Percentiles rank a stretch among this genome's conserved stretches.
Evolutionary conservation across 2,329 filamentous ascomycete species (phyloP).

Genomic region (Paecilomyces fulvus): DNA sequence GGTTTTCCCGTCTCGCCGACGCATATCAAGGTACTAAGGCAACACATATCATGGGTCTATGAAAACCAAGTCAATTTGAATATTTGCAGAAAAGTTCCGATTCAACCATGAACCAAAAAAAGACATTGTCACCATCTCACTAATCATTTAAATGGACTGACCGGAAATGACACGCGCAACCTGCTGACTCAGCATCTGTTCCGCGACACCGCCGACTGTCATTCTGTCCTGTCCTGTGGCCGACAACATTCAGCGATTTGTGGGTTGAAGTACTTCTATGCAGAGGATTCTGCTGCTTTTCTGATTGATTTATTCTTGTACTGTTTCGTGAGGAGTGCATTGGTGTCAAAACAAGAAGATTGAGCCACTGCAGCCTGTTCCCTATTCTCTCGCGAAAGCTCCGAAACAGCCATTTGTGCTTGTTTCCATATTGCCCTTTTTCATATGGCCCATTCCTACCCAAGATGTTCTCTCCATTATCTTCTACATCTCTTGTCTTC

Average conservation of each 20-base stretch:
- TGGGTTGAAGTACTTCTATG: background rate
- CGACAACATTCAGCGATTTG: background rate
- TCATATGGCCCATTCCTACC: background rate
- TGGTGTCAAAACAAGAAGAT: background rate
- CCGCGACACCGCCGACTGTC: background rate
- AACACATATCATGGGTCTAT: background rate
- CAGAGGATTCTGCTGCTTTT: background rate
- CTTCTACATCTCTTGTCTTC: conserved; percentile 26
- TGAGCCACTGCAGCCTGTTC: background rate
- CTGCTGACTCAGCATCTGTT: background rate
- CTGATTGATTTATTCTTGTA: background rate
- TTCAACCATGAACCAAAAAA: background rate
- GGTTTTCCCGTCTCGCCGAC: no score
- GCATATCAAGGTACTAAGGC: no score
- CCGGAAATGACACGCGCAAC: background rate
- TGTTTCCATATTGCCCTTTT: background rate
- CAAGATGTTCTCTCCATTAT: conserved; percentile 15
- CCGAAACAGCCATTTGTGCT: background rate
- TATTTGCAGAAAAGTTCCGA: no score
- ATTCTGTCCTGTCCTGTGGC: background rate
- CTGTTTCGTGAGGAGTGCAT: background rate
- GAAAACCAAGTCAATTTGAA: background rate
- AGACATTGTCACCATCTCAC: background rate
- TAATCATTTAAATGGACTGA: background rate
- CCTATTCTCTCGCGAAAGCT: background rate